Evolutionary conservation across 1,284 basidiomycete species (phyloP), one percentile per base, ranked within the genome.

Genomic region (Ceratobasidium sp.): DNA sequence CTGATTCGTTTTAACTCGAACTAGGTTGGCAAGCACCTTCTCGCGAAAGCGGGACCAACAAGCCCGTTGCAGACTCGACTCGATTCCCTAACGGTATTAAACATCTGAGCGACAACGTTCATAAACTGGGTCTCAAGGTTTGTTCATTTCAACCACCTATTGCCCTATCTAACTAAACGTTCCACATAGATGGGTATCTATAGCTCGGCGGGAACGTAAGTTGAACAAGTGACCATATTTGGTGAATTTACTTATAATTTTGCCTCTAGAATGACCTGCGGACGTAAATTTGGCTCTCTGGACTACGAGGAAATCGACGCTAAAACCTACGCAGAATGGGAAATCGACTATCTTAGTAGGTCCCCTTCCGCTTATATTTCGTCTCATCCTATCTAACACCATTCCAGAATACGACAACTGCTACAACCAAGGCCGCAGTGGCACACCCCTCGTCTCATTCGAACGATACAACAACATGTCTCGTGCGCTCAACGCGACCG

Each of bases 381-480:
- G 20, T 44, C 9, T 40, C 46, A 46, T 9, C 54, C 12, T 20
- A 1, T 23, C 6, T 59, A 6, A 61, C 20, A 56, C 76, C 66
- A 33, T 33, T 75, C 68, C 80, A 86, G 86, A 88, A 81, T 88
- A 88, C 79, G 87, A 87, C 80, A 88, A 87, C 78, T 87, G 86
- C 81, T 87, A 83, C 81, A 87, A 87, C 80, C 84, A 86, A 79
- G 87, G 87, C 15, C 85, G 84, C 26, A 83, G 85, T 1, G 86
- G 87, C 6, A 87, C 85, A 0, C 86, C 86, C 7, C 79, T 81
- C 40, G 82, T 87, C 48, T 87, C 87, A 0, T 86, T 83, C 66
- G 82, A 85, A 40, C 84, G 88, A n/a, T 90, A 87, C 81, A 82
- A 82, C 4, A 83, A 85, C 3, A 91, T 91, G 90, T 82, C 85